These are phyloP conservation scores for Parascedosporium putredinis DNA, from an alignment of 2,329 filamentous ascomycete species.

Conservation along the genomic window DNA sequence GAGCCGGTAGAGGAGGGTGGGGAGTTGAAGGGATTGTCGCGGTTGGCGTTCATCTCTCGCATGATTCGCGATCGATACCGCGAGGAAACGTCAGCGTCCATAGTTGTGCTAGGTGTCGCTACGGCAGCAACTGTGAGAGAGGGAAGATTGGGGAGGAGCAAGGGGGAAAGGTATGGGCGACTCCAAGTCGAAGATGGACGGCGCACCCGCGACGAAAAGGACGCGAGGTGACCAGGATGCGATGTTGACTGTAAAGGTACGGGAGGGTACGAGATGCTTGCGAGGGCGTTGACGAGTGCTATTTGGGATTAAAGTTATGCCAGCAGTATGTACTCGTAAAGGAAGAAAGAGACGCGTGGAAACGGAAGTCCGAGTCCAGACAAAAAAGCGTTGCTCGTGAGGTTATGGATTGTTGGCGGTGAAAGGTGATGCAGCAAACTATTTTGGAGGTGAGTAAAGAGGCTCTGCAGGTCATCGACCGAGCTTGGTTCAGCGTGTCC, in stretches of 20 bases:
- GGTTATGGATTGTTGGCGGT: not conserved
- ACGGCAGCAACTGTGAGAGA: not conserved
- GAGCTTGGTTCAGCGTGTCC: not conserved
- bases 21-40: slow-evolving; percentile 47
- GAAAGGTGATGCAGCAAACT: not conserved
- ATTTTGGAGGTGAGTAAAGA: too few species aligned
- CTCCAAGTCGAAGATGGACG: not conserved
- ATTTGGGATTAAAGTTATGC: not conserved
- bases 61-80: slow-evolving; percentile 37
- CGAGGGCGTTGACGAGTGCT: too few species aligned
- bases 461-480: too few species aligned
- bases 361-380: not conserved
- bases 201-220: slow-evolving; percentile 6
- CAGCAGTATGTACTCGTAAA: not conserved
- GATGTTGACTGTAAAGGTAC: not conserved
- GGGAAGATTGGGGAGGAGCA: not conserved
- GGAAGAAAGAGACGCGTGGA: not conserved
- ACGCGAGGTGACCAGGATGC: slow-evolving; percentile 2
- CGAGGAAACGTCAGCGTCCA: slow-evolving; percentile 29
- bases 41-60: slow-evolving; percentile 41
- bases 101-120: slow-evolving; percentile 12
- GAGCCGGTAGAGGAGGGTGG: slow-evolving; percentile 48
- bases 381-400: not conserved
- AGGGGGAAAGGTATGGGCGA: not conserved
- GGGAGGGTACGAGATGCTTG: too few species aligned